These are phyloP conservation scores for Obelidium mucronatum DNA, from an alignment of 192 early-diverging fungal species.

Conservation along the genomic window DNA sequence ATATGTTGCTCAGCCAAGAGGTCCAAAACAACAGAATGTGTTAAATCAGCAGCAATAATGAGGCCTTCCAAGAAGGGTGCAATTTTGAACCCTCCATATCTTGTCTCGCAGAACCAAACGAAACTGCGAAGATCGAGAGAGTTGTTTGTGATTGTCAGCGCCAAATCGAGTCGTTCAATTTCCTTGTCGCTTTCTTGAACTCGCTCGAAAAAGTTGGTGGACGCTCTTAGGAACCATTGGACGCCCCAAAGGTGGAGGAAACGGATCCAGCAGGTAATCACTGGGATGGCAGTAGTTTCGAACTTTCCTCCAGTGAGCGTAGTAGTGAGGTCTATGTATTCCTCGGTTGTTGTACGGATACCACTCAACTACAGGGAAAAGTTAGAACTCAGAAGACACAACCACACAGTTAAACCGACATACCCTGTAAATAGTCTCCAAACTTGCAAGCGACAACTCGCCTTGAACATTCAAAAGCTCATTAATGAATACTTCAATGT, in stretches of 20 bases:
- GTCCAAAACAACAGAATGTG: not conserved
- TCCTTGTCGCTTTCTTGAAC: not conserved
- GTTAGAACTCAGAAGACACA: not conserved
- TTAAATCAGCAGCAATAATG: not conserved
- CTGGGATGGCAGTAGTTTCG: not conserved
- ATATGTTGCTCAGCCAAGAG: constrained; percentile 12
- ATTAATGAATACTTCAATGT: constrained; percentile 27
- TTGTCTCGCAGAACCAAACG: constrained; percentile 22
- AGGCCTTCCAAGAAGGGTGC: not conserved
- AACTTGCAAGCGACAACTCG: not conserved
- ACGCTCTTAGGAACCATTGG: constrained; percentile 27
- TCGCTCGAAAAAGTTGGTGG: constrained; percentile 16
- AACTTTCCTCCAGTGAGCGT: constrained; percentile 23
- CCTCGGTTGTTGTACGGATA: not conserved
- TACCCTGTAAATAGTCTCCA: constrained; percentile 16
- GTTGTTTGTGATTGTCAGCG: constrained; percentile 3
- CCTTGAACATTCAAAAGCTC: constrained; percentile 3
- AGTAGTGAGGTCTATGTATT: constrained; percentile 8
- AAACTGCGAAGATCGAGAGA: constrained; percentile 20
- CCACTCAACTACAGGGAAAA: constrained; percentile 12
- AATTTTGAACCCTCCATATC: constrained; percentile 20
- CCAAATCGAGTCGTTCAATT: not conserved
- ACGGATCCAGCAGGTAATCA: constrained; percentile 13
- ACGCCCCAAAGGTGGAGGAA: constrained; percentile 24
- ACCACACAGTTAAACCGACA: not conserved